phyloP scores from a whole-genome alignment of 1,284 basidiomycete genomes.

The Gomphus bonarii region DNA sequence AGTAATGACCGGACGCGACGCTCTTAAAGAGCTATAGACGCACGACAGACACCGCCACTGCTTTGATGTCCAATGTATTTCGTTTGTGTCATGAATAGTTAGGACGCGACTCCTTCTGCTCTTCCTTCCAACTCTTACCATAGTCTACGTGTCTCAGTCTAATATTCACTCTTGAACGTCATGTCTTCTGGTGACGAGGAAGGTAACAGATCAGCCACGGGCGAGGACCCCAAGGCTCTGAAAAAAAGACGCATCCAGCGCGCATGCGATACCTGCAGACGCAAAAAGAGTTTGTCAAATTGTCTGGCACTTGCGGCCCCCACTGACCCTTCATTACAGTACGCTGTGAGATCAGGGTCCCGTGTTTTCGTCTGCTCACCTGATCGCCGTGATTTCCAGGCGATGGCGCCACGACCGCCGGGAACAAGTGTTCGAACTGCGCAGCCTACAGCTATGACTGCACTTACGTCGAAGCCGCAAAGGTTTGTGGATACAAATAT shows the following conservation, averaged over 20 bases:
- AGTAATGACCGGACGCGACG: neutral
- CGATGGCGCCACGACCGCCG: conserved; percentile 54
- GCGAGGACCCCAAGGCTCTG: conserved; percentile 10
- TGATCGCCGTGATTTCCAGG: conserved; percentile 26
- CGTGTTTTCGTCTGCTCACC: neutral
- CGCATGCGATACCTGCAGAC: conserved; percentile 65
- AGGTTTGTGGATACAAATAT: conserved; percentile 33
- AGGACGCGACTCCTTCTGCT: conserved; percentile 1
- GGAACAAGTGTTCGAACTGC: conserved; percentile 71
- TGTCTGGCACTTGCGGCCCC: neutral
- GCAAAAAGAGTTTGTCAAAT: conserved; percentile 55
- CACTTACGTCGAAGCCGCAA: conserved; percentile 66
- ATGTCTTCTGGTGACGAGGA: conserved; percentile 15
- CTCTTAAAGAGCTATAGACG: neutral
- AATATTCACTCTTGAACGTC: neutral
- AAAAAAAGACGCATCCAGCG: conserved; percentile 66
- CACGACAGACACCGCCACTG: neutral
- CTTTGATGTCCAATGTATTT: neutral
- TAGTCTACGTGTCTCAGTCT: neutral
- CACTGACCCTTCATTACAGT: conserved; percentile 24
- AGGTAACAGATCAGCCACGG: conserved; percentile 17
- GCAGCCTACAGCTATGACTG: conserved; percentile 62
- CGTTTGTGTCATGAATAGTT: neutral
- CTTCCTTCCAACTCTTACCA: neutral
- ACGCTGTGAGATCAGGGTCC: conserved; percentile 35